Percentiles rank a stretch among this genome's conserved stretches.
Evolutionary conservation across 306 rosid genomes (phyloP).

Genomic region (Cucumis hystrix): DNA sequence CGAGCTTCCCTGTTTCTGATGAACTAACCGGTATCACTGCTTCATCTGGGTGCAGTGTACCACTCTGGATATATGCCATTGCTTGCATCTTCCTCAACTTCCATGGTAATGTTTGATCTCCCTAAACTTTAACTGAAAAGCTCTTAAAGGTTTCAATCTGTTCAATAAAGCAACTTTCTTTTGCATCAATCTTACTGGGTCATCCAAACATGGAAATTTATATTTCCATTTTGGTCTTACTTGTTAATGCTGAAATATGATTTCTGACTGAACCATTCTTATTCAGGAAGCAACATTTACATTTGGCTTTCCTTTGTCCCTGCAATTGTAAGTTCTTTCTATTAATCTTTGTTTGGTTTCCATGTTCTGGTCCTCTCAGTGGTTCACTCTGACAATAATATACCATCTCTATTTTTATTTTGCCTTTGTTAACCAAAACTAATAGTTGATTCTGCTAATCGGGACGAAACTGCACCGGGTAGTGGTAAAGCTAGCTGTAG

Average conservation of each 20-base stretch:
- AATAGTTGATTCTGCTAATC: constrained; percentile 60
- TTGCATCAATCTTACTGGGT: background rate
- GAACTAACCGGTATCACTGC: background rate
- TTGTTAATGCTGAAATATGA: background rate
- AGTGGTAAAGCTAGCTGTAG: constrained; percentile 83
- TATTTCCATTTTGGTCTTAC: background rate
- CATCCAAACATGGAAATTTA: background rate
- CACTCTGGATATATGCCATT: constrained; percentile 82
- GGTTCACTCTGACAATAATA: background rate
- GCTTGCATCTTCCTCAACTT: constrained; percentile 69
- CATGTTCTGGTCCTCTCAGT: background rate
- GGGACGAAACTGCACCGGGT: constrained; percentile 82
- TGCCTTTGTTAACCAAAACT: constrained; percentile 2
- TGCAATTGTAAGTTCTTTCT: constrained; percentile 49
- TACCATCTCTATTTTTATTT: background rate
- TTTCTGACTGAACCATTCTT: constrained; percentile 11
- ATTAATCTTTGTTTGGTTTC: constrained; percentile 7
- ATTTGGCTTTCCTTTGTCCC: constrained; percentile 94
- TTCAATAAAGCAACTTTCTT: background rate
- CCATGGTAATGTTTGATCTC: constrained; percentile 48
- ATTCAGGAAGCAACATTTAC: constrained; percentile 76
- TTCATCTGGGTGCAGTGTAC: constrained; percentile 40
- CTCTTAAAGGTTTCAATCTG: background rate
- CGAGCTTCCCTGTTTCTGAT: background rate
- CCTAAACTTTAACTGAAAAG: background rate